Percentiles rank a stretch among this genome's conserved stretches.
Evolutionary conservation across 495 filamentous ascomycete genomes (phyloP).

Genomic region (Aspergillus homomorphus): DNA sequence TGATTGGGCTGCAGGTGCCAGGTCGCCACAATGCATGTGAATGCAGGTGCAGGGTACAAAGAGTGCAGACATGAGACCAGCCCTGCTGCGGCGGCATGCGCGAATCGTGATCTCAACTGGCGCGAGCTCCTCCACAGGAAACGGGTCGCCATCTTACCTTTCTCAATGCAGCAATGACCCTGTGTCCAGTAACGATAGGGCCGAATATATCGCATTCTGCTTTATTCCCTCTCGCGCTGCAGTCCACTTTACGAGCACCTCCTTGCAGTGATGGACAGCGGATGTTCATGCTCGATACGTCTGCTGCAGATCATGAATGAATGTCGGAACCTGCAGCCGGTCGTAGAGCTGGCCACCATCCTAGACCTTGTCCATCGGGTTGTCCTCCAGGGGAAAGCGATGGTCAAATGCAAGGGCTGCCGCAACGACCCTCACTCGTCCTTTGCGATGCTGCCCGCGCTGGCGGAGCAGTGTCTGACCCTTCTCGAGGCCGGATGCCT

Average conservation of each 20-base stretch:
- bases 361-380: slow-evolving; percentile 28
- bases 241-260: background rate
- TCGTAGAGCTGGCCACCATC: slow-evolving; percentile 29
- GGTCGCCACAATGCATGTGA: slow-evolving; percentile 11
- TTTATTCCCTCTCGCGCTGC: background rate
- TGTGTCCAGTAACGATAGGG: background rate
- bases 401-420: slow-evolving; percentile 29
- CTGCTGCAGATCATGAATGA: slow-evolving; percentile 27
- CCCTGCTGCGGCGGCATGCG: background rate
- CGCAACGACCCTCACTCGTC: slow-evolving; percentile 20
- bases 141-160: background rate
- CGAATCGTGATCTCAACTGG: background rate
- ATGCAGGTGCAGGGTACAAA: background rate
- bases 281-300: slow-evolving; percentile 27
- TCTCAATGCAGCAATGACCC: background rate
- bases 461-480: slow-evolving; percentile 28
- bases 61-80: background rate
- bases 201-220: background rate
- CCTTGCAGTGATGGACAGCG: slow-evolving; percentile 12
- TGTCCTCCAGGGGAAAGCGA: slow-evolving; percentile 22
- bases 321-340: slow-evolving; percentile 26
- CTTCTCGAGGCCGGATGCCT: slow-evolving; percentile 32
- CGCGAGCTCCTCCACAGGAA: background rate
- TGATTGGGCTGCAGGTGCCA: slow-evolving; percentile 8
- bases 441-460: slow-evolving; percentile 21